Base-by-base conservation (phyloP, 1,284 basidiomycete genomes). In the Melampsora occidentalis region DNA sequence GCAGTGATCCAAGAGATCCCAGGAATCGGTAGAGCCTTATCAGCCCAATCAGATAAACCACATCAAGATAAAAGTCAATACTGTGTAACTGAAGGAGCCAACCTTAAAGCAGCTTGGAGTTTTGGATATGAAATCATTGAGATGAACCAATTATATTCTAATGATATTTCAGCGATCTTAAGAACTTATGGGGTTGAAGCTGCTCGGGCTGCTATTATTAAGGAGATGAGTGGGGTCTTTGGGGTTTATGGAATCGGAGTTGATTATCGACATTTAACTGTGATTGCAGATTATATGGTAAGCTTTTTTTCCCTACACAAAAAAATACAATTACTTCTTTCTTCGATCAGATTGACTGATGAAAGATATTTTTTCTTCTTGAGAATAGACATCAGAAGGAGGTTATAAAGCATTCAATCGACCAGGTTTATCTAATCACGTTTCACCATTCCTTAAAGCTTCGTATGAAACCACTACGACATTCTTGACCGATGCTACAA, bases 211-310 rank as follows among this genome's bases (percentile, higher is more conserved):
- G 82, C 82, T 25, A 84, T 85, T 78, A 84, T 85, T 69, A 79
- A 87, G 77, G 96, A 99, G 84, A 92, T 99, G 85, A 87, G 90
- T 63, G 89, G 88, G 51, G 94, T 99, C 71, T 99, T 99, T 84
- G 90, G 89, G n/a, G 94, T 92, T 3, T 99, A 99, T 85, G 96
- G 91, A 82, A 99, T 99, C 82, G 92, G 92, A 78, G 97, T 99
- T 73, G 91, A 98, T 84, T 89, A 89, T 80, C 89, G 97, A 75
- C 97, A 99, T 86, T 86, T 99, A 73, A 94, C 95, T 82, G 87
- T 99, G 78, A 97, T 99, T 82, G 97, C 97, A 46, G 97, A 99
- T 84, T 99, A 99, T 84, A 97, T 97, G 94, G 93, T 94, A 81
- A 79, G 90, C 84, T 22, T 57, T 28, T 69, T 28, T 57, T 57